Evolutionary conservation across 129 eudicot genomes (phyloP).

Genomic region (Smallanthus sonchifolius): DNA sequence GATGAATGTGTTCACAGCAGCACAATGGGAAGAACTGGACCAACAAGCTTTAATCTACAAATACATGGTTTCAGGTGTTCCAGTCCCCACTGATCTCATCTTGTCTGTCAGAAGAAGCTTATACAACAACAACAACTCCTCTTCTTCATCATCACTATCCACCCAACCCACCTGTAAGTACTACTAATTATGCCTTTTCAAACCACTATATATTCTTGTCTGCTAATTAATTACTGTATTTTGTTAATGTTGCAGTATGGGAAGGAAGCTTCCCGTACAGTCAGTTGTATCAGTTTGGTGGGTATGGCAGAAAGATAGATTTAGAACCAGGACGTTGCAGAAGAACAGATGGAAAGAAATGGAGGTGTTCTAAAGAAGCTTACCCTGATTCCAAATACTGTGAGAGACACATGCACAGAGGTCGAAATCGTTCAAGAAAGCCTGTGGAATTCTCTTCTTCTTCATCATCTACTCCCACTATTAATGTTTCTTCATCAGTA

Average conservation of each 20-base stretch:
- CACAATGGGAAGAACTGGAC: conserved; percentile 55
- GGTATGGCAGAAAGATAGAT: conserved; percentile 46
- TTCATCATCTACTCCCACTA: conserved; percentile 7
- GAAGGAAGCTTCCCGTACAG: conserved; percentile 34
- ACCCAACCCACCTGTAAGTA: conserved; percentile 31
- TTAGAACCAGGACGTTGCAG: conserved; percentile 68
- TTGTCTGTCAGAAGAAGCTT: conserved; percentile 36
- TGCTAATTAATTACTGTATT: background rate
- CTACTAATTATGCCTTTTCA: background rate
- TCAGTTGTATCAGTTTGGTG: conserved; percentile 28
- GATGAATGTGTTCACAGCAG: conserved; percentile 35
- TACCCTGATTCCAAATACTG: conserved; percentile 56
- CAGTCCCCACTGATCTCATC: conserved; percentile 51
- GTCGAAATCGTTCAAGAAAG: conserved; percentile 56
- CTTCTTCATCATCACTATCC: conserved; percentile 17
- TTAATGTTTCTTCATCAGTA: conserved; percentile 22
- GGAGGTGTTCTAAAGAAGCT: conserved; percentile 72
- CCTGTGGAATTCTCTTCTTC: conserved; percentile 45
- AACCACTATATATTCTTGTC: background rate
- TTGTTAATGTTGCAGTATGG: conserved; percentile 45
- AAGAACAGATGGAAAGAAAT: conserved; percentile 74
- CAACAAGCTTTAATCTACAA: conserved; percentile 58
- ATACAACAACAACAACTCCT: conserved; percentile 17
- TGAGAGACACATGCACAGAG: conserved; percentile 62
- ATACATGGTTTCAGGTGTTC: conserved; percentile 52